These are phyloP conservation scores for Thraustochytrium sp. DNA, from an alignment of 352 stramenopile genomes.

Conservation along the genomic window DNA sequence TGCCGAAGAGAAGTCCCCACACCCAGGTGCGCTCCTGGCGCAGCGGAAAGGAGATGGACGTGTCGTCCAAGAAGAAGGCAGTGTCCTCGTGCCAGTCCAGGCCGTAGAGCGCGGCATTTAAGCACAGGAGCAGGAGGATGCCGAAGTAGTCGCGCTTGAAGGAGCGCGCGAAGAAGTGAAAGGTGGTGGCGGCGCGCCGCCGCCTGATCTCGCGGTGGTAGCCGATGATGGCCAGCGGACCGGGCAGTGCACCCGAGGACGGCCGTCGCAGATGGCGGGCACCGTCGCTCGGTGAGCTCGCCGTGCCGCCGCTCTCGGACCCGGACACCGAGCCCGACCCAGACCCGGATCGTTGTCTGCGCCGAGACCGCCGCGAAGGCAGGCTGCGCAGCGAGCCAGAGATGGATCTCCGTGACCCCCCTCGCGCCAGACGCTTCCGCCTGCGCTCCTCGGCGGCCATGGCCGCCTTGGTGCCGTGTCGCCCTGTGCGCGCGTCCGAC, in stretches of 20 bases:
- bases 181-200: neutral
- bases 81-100: neutral
- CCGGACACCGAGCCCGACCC: too few relatives aligned
- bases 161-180: neutral
- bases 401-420: too few relatives aligned
- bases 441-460: too few relatives aligned
- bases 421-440: too few relatives aligned
- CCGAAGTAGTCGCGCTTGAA: conserved; percentile 26
- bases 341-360: too few relatives aligned
- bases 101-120: neutral
- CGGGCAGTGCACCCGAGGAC: neutral
- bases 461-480: too few relatives aligned
- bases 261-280: too few relatives aligned
- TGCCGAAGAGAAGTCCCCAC: neutral
- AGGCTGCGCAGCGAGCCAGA: too few relatives aligned
- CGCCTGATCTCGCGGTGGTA: neutral
- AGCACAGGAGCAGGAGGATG: neutral
- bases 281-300: too few relatives aligned
- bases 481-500: neutral
- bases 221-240: neutral
- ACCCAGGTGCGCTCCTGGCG: neutral
- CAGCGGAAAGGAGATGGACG: neutral
- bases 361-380: too few relatives aligned
- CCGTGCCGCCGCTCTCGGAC: too few relatives aligned
- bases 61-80: neutral